Conservation (phyloP, 1,284 basidiomycete genomes). For the Papiliotrema laurentii region DNA sequence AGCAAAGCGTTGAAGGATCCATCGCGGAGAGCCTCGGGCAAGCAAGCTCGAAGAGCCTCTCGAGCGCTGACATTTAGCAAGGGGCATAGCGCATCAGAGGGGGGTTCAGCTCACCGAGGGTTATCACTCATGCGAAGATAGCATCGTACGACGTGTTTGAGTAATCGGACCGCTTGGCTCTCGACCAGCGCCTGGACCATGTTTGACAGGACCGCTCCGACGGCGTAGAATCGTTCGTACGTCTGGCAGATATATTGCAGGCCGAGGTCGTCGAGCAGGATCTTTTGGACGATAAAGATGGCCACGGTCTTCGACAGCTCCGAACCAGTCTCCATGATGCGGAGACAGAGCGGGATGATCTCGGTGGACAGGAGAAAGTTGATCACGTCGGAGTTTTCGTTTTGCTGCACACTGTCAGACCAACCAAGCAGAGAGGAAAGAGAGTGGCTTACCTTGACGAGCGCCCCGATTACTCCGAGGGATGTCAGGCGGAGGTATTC, state of each 20-base stretch:
- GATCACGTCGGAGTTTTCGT: conserved; percentile 98
- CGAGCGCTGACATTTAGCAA: conserved; percentile 61
- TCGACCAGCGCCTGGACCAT: conserved; percentile 98
- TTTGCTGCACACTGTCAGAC: conserved; percentile 68
- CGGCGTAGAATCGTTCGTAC: conserved; percentile 98
- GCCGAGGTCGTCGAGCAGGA: conserved; percentile 94
- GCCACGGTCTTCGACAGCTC: conserved; percentile 99
- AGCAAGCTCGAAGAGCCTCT: conserved; percentile 90
- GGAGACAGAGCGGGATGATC: conserved; percentile 97
- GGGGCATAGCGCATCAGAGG: neutral
- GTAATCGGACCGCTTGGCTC: conserved; percentile 89
- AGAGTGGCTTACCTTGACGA: conserved; percentile 66
- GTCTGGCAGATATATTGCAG: conserved; percentile 99
- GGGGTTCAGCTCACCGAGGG: conserved; percentile 60
- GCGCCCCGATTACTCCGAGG: conserved; percentile 94
- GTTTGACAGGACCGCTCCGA: conserved; percentile 95
- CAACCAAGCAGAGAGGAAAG: conserved; percentile 11
- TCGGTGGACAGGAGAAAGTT: conserved; percentile 98
- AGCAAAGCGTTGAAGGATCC: conserved; percentile 86
- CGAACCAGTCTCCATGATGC: conserved; percentile 99
- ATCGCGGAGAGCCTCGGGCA: conserved; percentile 95
- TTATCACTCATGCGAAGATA: conserved; percentile 97
- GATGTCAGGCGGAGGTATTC: conserved; percentile 98
- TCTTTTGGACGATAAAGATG: conserved; percentile 99
- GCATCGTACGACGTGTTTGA: conserved; percentile 98